phyloP scores from a whole-genome alignment of 768 basidiomycete species.

The Suillus subalutaceus region DNA sequence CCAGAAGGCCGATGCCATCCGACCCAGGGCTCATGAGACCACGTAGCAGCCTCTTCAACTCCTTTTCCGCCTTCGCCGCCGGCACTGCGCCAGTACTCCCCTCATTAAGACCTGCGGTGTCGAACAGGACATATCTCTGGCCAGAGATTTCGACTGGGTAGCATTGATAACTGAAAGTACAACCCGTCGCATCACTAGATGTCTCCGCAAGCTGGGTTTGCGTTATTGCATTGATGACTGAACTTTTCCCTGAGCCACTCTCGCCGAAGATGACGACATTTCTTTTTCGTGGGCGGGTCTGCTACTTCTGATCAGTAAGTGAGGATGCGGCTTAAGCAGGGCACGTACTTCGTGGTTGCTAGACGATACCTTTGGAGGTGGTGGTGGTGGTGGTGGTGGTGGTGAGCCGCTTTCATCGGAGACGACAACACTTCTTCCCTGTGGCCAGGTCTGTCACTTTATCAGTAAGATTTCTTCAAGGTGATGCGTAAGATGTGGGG shows the following conservation, averaged over 20 bases:
- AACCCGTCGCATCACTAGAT: conserved; percentile 37
- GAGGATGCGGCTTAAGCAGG: background rate
- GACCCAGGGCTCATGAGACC: conserved; percentile 25
- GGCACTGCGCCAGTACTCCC: conserved; percentile 31
- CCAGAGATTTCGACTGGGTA: conserved; percentile 32
- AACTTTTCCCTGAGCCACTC: background rate
- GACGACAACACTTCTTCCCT: too few species aligned
- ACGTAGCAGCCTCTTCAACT: conserved; percentile 26
- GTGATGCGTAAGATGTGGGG: background rate
- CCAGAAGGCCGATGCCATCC: background rate
- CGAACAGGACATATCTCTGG: conserved; percentile 33
- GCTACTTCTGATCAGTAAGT: background rate
- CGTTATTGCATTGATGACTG: conserved; percentile 34
- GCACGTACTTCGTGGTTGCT: background rate
- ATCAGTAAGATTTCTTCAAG: background rate
- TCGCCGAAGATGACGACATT: background rate
- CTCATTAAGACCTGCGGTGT: conserved; percentile 45
- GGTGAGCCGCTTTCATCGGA: background rate
- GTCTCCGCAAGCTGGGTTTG: conserved; percentile 28
- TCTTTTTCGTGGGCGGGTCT: conserved; percentile 4
- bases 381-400: too few species aligned
- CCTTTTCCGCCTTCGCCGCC: conserved; percentile 31
- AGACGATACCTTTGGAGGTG: background rate
- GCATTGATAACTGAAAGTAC: conserved; percentile 34
- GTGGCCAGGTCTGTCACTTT: too few species aligned